These are phyloP conservation scores for Sarcomyxa edulis DNA, from an alignment of 768 basidiomycete species.

Conservation along the genomic window DNA sequence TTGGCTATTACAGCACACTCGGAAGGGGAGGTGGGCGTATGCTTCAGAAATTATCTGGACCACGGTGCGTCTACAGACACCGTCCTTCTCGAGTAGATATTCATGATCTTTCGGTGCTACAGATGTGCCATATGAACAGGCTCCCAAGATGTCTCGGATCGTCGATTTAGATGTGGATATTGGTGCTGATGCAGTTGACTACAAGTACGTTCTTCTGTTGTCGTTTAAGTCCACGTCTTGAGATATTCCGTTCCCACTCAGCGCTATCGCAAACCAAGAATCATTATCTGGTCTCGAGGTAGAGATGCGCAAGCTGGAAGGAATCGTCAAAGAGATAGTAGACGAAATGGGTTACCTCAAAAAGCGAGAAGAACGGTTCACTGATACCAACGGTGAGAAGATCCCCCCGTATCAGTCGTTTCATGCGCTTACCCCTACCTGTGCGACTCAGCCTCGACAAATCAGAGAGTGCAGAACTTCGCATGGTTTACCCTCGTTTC, in stretches of 20 bases:
- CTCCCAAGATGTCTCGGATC: constrained; percentile 50
- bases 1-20: constrained; percentile 91
- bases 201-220: constrained; percentile 67
- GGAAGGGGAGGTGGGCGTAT: constrained; percentile 94
- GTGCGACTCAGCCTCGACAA: constrained; percentile 72
- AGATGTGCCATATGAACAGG: constrained; percentile 46
- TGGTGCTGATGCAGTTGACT: constrained; percentile 97
- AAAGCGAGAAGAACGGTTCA: constrained; percentile 82
- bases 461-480: constrained; percentile 87
- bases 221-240: background rate
- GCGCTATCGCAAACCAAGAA: constrained; percentile 98
- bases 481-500: constrained; percentile 83
- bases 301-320: constrained; percentile 97
- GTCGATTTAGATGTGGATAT: constrained; percentile 96
- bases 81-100: background rate
- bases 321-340: constrained; percentile 87
- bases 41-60: constrained; percentile 80
- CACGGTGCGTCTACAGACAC: constrained; percentile 46
- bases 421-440: constrained; percentile 2
- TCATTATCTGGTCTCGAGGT: constrained; percentile 93
- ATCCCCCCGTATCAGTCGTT: constrained; percentile 3
- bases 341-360: constrained; percentile 94
- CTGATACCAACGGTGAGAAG: constrained; percentile 79
- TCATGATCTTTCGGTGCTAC: constrained; percentile 3
- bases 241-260: constrained; percentile 22